Conservation (phyloP, 768 basidiomycete genomes). For the Calocybe indica region DNA sequence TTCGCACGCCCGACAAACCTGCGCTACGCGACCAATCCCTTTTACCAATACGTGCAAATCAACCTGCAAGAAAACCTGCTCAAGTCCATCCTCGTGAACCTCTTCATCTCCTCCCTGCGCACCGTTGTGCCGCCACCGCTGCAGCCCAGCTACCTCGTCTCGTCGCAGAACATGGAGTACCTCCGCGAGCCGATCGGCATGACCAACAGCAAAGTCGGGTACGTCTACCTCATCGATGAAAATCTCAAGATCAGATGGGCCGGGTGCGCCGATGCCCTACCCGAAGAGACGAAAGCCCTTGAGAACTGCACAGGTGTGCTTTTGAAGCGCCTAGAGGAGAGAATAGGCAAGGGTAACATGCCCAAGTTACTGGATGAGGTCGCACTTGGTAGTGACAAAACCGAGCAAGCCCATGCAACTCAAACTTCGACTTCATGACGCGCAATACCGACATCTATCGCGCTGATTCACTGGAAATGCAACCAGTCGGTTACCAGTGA, state of each 20-base stretch:
- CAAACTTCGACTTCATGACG: no score
- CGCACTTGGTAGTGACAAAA: no score
- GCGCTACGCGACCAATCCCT: constrained; percentile 46
- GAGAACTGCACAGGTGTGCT: constrained; percentile 67
- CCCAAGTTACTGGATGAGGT: no score
- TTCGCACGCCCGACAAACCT: constrained; percentile 56
- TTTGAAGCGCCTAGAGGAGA: constrained; percentile 27
- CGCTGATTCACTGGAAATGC: no score
- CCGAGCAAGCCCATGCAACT: no score
- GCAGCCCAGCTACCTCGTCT: constrained; percentile 72
- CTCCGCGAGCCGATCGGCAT: constrained; percentile 81
- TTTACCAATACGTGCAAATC: constrained; percentile 75
- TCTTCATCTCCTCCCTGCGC: constrained; percentile 77
- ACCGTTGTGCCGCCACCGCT: constrained; percentile 54
- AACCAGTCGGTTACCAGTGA: no score
- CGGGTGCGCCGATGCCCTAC: constrained; percentile 78
- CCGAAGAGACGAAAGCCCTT: constrained; percentile 64
- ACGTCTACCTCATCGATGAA: constrained; percentile 87
- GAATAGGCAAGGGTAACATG: constrained; percentile 3
- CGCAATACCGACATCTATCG: no score
- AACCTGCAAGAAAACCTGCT: constrained; percentile 94
- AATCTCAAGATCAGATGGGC: constrained; percentile 88
- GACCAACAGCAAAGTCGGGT: constrained; percentile 86
- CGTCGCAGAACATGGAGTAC: constrained; percentile 82
- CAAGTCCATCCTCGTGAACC: constrained; percentile 82